Conservation (phyloP, 2,329 filamentous ascomycete genomes). For the Epichloe festucae region DNA sequence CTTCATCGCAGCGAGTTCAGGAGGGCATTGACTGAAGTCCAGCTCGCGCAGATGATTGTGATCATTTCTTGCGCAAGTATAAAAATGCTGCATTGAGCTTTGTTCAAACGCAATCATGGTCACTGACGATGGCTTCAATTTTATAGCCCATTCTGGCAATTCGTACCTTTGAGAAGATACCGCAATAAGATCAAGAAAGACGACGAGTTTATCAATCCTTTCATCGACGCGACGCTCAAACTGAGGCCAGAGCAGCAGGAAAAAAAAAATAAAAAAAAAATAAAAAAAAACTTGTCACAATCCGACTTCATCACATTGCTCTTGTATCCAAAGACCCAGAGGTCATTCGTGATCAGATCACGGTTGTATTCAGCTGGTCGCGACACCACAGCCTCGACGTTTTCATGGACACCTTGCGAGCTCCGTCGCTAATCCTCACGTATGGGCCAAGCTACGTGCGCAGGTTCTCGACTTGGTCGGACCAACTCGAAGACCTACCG, state of each 20-base stretch:
- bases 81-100: neutral
- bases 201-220: too few species aligned
- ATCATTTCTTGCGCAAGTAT: slow-evolving; percentile 10
- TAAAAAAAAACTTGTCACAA: slow-evolving; percentile 32
- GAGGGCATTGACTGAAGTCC: slow-evolving; percentile 69
- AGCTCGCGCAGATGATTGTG: slow-evolving; percentile 46
- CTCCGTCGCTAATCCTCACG: slow-evolving; percentile 55
- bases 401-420: slow-evolving; percentile 77
- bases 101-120: slow-evolving; percentile 12
- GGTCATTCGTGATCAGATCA: slow-evolving; percentile 72
- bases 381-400: slow-evolving; percentile 73
- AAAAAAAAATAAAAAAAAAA: slow-evolving; percentile 36
- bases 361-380: slow-evolving; percentile 76
- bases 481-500: slow-evolving; percentile 48
- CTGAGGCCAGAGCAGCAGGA: slow-evolving; percentile 58
- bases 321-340: slow-evolving; percentile 60
- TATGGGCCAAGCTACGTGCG: slow-evolving; percentile 54
- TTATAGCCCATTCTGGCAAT: slow-evolving; percentile 41
- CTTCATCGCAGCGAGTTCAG: slow-evolving; percentile 49
- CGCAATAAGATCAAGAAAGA: slow-evolving; percentile 46
- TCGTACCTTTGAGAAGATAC: slow-evolving; percentile 56
- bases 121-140: too few species aligned
- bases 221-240: slow-evolving; percentile 32
- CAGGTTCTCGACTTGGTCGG: slow-evolving; percentile 62
- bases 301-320: slow-evolving; percentile 71